Conservation (phyloP, 768 basidiomycete genomes). For the Trametes cinnabarina region DNA sequence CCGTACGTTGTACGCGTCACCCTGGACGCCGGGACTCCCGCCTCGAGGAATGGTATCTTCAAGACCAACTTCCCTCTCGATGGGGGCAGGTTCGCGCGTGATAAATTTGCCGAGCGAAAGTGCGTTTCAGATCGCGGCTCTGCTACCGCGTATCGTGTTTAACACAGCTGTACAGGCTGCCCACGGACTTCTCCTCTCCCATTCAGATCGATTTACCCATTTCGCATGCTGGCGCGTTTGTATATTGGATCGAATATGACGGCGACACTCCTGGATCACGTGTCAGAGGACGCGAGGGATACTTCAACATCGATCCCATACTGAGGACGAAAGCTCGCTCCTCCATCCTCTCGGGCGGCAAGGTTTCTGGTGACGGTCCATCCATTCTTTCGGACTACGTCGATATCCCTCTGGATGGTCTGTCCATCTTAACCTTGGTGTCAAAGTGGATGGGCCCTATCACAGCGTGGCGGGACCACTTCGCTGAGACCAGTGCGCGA, state of each 20-base stretch:
- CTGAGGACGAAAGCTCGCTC: slow-evolving; percentile 73
- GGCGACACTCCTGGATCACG: slow-evolving; percentile 55
- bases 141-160: background rate
- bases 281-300: slow-evolving; percentile 81
- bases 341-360: slow-evolving; percentile 59
- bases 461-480: slow-evolving; percentile 72
- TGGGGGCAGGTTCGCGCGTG: slow-evolving; percentile 80
- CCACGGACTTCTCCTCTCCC: slow-evolving; percentile 83
- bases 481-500: slow-evolving; percentile 78
- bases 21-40: slow-evolving; percentile 89
- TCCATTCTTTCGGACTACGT: slow-evolving; percentile 49
- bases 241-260: slow-evolving; percentile 93
- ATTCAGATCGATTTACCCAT: slow-evolving; percentile 95
- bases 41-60: slow-evolving; percentile 86
- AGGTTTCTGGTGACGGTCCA: slow-evolving; percentile 52
- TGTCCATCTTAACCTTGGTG: slow-evolving; percentile 85
- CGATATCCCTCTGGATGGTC: slow-evolving; percentile 81
- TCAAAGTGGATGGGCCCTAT: slow-evolving; percentile 98
- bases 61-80: slow-evolving; percentile 97
- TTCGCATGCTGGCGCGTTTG: slow-evolving; percentile 93
- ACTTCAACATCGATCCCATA: slow-evolving; percentile 95
- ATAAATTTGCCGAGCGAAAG: slow-evolving; percentile 72
- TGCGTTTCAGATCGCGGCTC: slow-evolving; percentile 39
- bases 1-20: slow-evolving; percentile 92
- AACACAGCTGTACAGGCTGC: slow-evolving; percentile 50